Evolutionary conservation across 2,329 filamentous ascomycete genomes (phyloP).

Genomic region (Cercospora nicotianae): DNA sequence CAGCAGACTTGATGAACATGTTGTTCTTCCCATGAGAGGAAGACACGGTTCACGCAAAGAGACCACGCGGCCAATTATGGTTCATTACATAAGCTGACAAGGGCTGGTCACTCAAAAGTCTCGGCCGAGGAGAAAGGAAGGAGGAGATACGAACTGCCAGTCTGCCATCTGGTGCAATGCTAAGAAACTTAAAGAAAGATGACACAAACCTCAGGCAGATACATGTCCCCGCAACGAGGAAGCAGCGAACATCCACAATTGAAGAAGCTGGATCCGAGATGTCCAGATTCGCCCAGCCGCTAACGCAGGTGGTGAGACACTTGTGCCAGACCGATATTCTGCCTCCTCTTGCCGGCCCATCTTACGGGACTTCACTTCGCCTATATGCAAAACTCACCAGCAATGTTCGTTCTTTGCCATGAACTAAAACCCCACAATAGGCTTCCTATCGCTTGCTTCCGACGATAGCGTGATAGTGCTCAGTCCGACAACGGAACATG

Average conservation of each 20-base stretch:
- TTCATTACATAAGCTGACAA: background rate
- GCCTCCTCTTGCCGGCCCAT: background rate
- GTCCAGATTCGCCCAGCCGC: slow-evolving; percentile 5
- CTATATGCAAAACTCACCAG: background rate
- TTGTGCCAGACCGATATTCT: slow-evolving; percentile 1
- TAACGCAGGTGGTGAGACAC: background rate
- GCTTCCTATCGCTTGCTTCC: background rate
- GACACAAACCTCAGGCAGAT: background rate
- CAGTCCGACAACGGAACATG: slow-evolving; percentile 11
- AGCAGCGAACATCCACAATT: background rate
- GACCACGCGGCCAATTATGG: background rate
- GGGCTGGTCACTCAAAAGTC: background rate
- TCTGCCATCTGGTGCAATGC: background rate
- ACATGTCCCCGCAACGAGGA: background rate
- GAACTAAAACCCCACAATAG: background rate
- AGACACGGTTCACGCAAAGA: background rate
- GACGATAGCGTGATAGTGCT: slow-evolving; percentile 2
- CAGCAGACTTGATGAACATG: background rate
- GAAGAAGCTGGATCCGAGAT: background rate
- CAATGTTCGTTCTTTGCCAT: background rate
- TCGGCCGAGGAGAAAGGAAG: background rate
- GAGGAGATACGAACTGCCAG: background rate
- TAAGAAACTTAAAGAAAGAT: background rate
- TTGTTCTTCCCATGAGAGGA: background rate
- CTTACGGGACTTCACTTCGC: background rate